phyloP scores from a whole-genome alignment of 345 rosid species.

The Psidium guajava region DNA sequence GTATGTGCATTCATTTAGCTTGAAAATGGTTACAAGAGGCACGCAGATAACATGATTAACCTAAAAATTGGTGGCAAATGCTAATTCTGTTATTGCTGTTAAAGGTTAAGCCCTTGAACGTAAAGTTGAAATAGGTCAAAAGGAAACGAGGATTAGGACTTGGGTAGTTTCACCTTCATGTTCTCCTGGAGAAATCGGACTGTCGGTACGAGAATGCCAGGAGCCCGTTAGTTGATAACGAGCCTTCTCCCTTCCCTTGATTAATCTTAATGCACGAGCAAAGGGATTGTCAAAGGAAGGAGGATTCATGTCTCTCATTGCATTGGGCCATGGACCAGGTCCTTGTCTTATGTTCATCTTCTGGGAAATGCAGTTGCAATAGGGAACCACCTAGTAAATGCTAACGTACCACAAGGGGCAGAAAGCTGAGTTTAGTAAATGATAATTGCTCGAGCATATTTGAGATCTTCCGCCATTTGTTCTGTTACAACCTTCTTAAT shows the following conservation, averaged over 20 bases:
- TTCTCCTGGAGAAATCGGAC: background rate
- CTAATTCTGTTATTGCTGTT: background rate
- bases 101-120: background rate
- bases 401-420: background rate
- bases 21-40: background rate
- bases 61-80: background rate
- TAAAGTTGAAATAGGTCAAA: background rate
- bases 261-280: background rate
- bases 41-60: background rate
- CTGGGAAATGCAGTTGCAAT: background rate
- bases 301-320: background rate
- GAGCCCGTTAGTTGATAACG: background rate
- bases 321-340: background rate
- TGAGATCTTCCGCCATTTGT: background rate
- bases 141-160: background rate
- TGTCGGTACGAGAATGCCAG: background rate
- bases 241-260: background rate
- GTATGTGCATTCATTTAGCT: background rate
- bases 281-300: background rate
- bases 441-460: background rate
- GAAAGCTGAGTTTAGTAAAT: background rate
- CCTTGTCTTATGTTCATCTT: background rate
- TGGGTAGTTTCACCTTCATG: background rate
- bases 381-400: background rate
- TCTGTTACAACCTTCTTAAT: background rate